Evolutionary conservation across 1,284 basidiomycete species (phyloP), one percentile per base, ranked within the genome.

Genomic region (Lignosus rhinocerotis): DNA sequence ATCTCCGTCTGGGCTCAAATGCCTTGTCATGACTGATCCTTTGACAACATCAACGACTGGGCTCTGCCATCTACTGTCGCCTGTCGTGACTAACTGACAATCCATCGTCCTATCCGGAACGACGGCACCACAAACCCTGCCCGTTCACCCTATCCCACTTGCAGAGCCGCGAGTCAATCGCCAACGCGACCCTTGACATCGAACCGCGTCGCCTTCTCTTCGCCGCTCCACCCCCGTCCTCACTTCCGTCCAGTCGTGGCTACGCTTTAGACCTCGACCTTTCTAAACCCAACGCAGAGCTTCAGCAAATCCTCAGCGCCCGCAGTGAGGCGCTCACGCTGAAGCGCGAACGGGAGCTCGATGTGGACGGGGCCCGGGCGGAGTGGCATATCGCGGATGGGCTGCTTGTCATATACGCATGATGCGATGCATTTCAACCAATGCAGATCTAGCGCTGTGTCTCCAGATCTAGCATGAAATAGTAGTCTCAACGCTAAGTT

Each of bases 331-430:
- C 74, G 0, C 66, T 86, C 53, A 71, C 67, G 59, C 75, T 88
- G 39, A 87, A 87, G 65, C 77, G 81, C 32, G 76, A 81, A 61
- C 75, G 82, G 14, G 75, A 78, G 31, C 77, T 91, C 31, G 78
- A 86, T 58, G 81, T 89, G 0, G 85, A 87, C 19, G 70, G 63
- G 2, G 87, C 86, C 2, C 74, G 69, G 43, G 87, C 86, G 5
- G 85, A 88, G 68, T 90, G 88, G 88, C 75, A 74, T 30, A 77
- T 87, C 30, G 78, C 70, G 4, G 80, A 86, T 54, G 75, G 75
- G 21, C 61, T 71, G 52, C 67, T 90, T 48, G 66, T 83, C 8
- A 55, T 83, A 0, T 66, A 69, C 33, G 76, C 70, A 14, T 82
- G 66, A 61, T 12, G 4, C n/a, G 41, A 17, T n/a, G 39, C 12